Evolutionary conservation across 139 green algal species (phyloP), one percentile per base, ranked within the genome.

Genomic region (Limnomonas spitsbergensis): DNA sequence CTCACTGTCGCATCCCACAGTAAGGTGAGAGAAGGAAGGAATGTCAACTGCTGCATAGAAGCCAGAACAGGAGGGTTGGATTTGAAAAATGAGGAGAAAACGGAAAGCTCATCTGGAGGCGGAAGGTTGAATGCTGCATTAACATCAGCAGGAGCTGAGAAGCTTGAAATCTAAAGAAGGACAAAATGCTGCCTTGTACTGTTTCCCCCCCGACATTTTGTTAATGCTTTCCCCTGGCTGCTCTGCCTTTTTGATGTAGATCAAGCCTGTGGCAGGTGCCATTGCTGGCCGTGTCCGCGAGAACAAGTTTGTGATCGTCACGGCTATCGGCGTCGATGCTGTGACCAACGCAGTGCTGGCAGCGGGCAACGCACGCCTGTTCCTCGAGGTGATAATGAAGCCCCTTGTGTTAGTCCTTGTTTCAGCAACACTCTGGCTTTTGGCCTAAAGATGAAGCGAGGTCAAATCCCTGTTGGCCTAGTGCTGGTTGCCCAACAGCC

Each of bases 311-410:
- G 53, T 74, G 66, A 3, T 29, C 2, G 9, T 56, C 7, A 70
- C 40, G 32, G 76, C 76, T n/a, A 75, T 75, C 36, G 88, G 88
- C 14, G 74, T 89, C 26, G 88, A 92, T 72, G 88, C 88, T 32
- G 85, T 92, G 9, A 80, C 85, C 26, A 90, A 87, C 40, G 83
- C 83, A 2, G 85, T 92, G 66, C 81, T 89, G 42, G 86, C 86
- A 0, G 82, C 90, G 1, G 87, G 88, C 40, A 88, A 89, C 71
- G 87, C 88, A 24, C 83, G 88, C 7, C 56, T 92, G 9, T 88
- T 85, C 66, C 71, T 92, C 36, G 86, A 92, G 77, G 32, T 53
- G 87, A 91, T 73, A 86, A 90, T 72, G 83, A 85, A 14, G 82
- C 83, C 38, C n/a, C 14, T 61, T 61, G 47, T 61, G 47, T 61